These are phyloP conservation scores for Extremus antarcticus DNA, from an alignment of 495 filamentous ascomycete species.

Conservation along the genomic window DNA sequence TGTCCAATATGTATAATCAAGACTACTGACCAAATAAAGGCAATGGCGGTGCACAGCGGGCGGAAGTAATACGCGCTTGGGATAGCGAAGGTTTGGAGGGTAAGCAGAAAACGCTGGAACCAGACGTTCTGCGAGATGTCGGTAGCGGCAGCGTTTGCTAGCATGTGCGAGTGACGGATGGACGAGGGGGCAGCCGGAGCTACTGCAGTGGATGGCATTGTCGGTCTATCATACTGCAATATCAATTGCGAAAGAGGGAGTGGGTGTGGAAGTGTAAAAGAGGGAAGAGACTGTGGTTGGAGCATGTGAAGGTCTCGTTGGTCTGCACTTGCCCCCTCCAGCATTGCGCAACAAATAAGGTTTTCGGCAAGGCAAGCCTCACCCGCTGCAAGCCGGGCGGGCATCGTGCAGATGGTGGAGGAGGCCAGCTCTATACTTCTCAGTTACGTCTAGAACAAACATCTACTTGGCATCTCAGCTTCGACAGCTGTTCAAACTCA, in stretches of 20 bases:
- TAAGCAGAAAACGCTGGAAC: not conserved
- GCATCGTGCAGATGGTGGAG: no score
- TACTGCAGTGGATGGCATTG: not conserved
- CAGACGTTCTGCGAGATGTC: not conserved
- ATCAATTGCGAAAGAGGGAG: not conserved
- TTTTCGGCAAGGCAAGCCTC: not conserved
- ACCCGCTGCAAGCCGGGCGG: not conserved
- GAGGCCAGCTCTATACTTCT: no score
- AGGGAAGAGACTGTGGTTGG: not conserved
- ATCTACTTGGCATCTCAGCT: no score
- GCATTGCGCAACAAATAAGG: no score
- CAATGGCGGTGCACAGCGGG: conserved; percentile 1
- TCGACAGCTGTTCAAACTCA: no score
- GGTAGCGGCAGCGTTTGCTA: not conserved
- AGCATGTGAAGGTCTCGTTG: not conserved
- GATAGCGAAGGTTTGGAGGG: conserved; percentile 1
- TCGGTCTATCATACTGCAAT: not conserved
- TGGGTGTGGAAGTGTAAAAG: not conserved
- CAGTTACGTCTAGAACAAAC: no score
- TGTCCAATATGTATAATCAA: no score
- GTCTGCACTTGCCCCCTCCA: no score
- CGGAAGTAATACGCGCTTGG: conserved; percentile 10
- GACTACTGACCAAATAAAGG: conserved; percentile 4
- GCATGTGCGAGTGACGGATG: not conserved
- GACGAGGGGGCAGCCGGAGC: not conserved